Base-by-base conservation (phyloP, 306 rosid species). In the Sophora flavescens region DNA sequence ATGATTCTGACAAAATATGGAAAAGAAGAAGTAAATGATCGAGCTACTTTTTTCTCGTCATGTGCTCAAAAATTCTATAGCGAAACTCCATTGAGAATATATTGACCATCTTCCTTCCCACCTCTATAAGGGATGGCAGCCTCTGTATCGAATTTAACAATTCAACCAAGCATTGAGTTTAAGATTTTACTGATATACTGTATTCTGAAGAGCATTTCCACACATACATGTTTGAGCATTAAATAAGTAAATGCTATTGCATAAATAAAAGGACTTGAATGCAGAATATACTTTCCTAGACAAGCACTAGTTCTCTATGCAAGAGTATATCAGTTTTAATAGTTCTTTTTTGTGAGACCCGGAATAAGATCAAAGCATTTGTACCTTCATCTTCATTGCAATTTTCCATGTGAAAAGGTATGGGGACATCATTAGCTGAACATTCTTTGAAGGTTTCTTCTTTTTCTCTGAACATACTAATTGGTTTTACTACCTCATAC, bases 1-100 rank as follows among this genome's bases (percentile, higher is more conserved):
- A 93, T 93, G 86, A 84, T 88, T 91, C 88, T 86, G 81, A 93
- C 88, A 51, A 93, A 93, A 84, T 83, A 90, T 0, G 98, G 96
- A 69, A 80, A 90, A 52, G 82, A 17, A 70, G 98, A 93, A 56
- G 85, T 81, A 88, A 93, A 91, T 66, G 91, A 82, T 71, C 81
- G 92, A 56, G 96, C 91, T 48, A 88, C 87, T 85, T 84, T 80
- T 82, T 79, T 88, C 80, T 86, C 90, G 66, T 87, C 96, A 5
- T 77, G 87, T 38, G 89, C 80, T n/a, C 87, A 79, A 26, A 83
- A 70, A 38, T 87, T 84, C 4, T 84, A 86, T 65, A 79, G 78
- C 54, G 88, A 83, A 85, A 68, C 81, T 78, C 88, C 84, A 63
- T 71, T 81, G 41, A 70, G 82, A 74, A 78, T 38, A 76, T 68